Percentiles rank a stretch among this genome's conserved stretches.
These are phyloP conservation scores for Zygoascus hellenicus DNA, from an alignment of 1,139 yeast genomes.

Conservation along the genomic window DNA sequence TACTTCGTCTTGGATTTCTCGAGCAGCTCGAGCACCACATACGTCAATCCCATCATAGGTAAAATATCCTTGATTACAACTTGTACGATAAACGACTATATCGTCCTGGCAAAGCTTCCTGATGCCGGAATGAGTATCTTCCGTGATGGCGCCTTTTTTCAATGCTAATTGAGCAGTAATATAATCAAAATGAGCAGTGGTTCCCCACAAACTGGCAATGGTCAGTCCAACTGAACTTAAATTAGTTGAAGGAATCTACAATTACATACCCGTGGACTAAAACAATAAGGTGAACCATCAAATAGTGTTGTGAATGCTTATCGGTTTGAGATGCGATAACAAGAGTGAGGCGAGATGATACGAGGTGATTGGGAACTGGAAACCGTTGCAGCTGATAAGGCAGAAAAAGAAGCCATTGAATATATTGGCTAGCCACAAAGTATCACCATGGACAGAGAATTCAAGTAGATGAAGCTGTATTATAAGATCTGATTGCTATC, in stretches of 20 bases:
- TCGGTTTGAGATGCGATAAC: too few species aligned
- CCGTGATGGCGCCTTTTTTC: conserved; percentile 24
- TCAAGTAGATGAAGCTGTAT: too few species aligned
- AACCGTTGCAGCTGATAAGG: too few species aligned
- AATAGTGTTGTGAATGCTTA: neutral
- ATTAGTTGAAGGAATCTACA: too few species aligned
- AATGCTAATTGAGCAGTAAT: conserved; percentile 27
- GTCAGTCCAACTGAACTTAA: neutral
- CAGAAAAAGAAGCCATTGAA: too few species aligned
- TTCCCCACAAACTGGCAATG: conserved; percentile 63
- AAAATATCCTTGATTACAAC: conserved; percentile 56
- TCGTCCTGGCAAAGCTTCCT: conserved; percentile 11
- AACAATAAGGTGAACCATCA: conserved; percentile 51
- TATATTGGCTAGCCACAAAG: too few species aligned
- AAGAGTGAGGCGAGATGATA: too few species aligned
- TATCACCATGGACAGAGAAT: too few species aligned
- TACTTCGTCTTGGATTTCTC: conserved; percentile 54
- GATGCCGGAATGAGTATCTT: conserved; percentile 15
- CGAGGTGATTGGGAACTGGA: too few species aligned
- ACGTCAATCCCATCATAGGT: conserved; percentile 86
- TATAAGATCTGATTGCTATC: too few species aligned
- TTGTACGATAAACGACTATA: conserved; percentile 51
- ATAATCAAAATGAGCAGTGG: conserved; percentile 59
- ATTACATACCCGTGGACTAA: conserved; percentile 64
- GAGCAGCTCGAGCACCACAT: conserved; percentile 70